Conservation (phyloP, 2,329 filamentous ascomycete species). For the Fusarium agapanthi region DNA sequence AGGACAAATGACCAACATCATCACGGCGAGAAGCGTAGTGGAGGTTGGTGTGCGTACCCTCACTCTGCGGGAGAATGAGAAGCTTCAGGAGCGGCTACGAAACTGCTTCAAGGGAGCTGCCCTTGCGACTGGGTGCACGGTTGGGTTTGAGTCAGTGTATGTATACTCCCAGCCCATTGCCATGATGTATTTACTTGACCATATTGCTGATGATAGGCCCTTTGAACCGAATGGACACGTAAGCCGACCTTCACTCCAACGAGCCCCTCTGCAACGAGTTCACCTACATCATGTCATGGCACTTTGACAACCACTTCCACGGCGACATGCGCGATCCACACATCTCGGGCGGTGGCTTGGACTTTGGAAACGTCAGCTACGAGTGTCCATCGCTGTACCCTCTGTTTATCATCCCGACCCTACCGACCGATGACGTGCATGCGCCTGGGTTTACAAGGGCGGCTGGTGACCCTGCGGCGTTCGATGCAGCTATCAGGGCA, state of each 20-base stretch:
- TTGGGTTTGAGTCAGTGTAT: background rate
- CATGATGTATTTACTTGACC: fast-evolving
- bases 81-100: background rate
- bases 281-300: background rate
- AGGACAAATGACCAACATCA: background rate
- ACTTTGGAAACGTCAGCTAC: background rate
- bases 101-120: background rate
- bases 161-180: background rate
- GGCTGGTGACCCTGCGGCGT: background rate
- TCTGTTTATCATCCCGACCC: background rate
- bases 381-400: background rate
- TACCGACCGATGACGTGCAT: background rate
- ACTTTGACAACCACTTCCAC: background rate
- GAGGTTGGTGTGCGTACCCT: background rate
- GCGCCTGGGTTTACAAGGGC: background rate
- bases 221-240: background rate
- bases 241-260: background rate
- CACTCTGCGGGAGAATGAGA: background rate
- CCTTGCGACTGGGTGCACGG: background rate
- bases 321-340: background rate
- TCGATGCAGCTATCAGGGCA: background rate
- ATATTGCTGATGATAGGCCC: fast-evolving
- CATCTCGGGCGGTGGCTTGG: background rate
- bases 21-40: background rate
- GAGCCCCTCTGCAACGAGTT: background rate